These are phyloP conservation scores for Erythrobasidium yunnanense DNA, from an alignment of 768 basidiomycete species.

Conservation along the genomic window DNA sequence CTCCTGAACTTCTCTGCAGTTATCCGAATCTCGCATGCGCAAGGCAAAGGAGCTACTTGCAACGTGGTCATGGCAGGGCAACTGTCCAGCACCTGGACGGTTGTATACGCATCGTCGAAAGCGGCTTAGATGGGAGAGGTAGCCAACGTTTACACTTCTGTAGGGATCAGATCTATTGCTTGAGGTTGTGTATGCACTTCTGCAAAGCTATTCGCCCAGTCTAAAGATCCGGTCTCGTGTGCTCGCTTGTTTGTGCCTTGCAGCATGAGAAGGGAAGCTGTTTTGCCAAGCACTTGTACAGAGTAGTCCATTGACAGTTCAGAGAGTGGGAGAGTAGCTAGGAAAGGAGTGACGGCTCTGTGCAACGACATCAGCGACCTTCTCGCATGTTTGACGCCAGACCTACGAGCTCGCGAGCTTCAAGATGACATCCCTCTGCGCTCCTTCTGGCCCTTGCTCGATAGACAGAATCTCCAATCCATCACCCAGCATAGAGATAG, in stretches of 20 bases:
- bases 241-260: background rate
- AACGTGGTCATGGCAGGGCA: too few species aligned
- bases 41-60: too few species aligned
- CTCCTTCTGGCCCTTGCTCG: background rate
- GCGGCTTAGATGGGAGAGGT: too few species aligned
- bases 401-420: slow-evolving; percentile 7
- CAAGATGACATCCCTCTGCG: background rate
- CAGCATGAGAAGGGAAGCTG: background rate
- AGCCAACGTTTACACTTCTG: too few species aligned
- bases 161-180: too few species aligned
- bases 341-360: slow-evolving; percentile 13
- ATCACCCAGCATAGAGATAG: background rate
- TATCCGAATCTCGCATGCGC: too few species aligned
- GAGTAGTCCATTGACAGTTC: background rate
- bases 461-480: slow-evolving; percentile 8
- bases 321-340: slow-evolving; percentile 14
- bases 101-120: too few species aligned
- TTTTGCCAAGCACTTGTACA: background rate
- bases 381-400: background rate
- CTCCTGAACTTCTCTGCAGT: too few species aligned
- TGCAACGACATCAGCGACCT: background rate
- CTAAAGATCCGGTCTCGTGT: background rate
- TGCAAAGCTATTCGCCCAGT: slow-evolving; percentile 4
- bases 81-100: too few species aligned
- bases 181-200: too few species aligned